Conservation (phyloP, 495 filamentous ascomycete species). For the Podospora pseudopauciseta region DNA sequence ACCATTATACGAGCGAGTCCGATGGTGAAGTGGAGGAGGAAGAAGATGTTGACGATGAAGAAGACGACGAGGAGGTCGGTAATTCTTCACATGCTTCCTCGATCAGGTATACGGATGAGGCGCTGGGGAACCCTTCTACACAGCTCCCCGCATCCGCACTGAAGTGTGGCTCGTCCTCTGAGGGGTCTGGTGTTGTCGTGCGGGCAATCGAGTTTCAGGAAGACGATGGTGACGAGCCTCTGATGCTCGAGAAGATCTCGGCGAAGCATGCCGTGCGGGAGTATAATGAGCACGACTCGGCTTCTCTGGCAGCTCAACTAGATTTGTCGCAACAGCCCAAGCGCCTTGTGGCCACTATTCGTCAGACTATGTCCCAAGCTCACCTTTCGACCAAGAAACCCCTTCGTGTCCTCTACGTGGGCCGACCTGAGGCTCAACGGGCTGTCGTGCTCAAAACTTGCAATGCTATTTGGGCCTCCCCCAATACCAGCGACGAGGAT, state of each 20-base stretch:
- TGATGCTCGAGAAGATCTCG: slow-evolving; percentile 52
- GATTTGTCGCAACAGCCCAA: slow-evolving; percentile 32
- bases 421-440: slow-evolving; percentile 57
- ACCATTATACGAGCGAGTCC: slow-evolving; percentile 36
- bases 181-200: slow-evolving; percentile 27
- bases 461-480: slow-evolving; percentile 53
- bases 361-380: slow-evolving; percentile 68
- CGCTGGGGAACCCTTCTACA: slow-evolving; percentile 43
- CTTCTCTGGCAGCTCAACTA: slow-evolving; percentile 44
- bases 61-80: slow-evolving; percentile 42
- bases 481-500: slow-evolving; percentile 21
- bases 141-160: slow-evolving; percentile 36
- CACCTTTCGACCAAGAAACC: slow-evolving; percentile 61
- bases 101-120: slow-evolving; percentile 36
- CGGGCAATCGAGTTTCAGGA: slow-evolving; percentile 60
- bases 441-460: slow-evolving; percentile 74
- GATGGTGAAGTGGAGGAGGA: slow-evolving; percentile 20
- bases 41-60: slow-evolving; percentile 37
- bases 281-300: slow-evolving; percentile 51
- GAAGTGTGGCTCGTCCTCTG: slow-evolving; percentile 31
- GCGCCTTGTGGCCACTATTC: slow-evolving; percentile 55
- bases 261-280: slow-evolving; percentile 62
- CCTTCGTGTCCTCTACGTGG: slow-evolving; percentile 67
- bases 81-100: slow-evolving; percentile 43
- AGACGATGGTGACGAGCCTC: slow-evolving; percentile 41